Evolutionary conservation across 2,329 filamentous ascomycete genomes (phyloP), one percentile per base, ranked within the genome.

Genomic region (Bipolaris victoriae): DNA sequence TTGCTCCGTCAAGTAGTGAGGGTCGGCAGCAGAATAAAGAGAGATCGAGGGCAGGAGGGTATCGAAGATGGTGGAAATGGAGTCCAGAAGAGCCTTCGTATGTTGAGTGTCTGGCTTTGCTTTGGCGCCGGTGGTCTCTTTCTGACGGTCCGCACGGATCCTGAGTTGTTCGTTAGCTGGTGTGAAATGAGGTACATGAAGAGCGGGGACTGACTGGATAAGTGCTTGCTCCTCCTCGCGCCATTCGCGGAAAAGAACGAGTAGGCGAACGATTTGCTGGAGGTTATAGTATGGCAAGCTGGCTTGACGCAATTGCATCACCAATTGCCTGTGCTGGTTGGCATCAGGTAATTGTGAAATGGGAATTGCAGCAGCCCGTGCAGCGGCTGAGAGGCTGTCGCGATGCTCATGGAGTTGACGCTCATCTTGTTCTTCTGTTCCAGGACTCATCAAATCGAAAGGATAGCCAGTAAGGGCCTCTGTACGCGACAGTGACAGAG

Each of bases 191-290:
- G 24, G 13, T 3, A 18, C 5, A 33, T 7, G 13, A 26, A 33
- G 3, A 47, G 10, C 5, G 2, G n/a, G 35, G 29, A 65, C 65
- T 62, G 33, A 75, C 72, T 67, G 52, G 10, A 76, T 76, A 33
- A 79, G 71, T 13, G 72, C 66, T 26, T 75, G 68, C 66, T 82
- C 80, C 33, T 78, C 68, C 1, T 67, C 61, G 24, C 78, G 75
- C 79, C 79, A 83, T 41, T 76, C 66, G 26, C 73, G 68, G 51
- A 82, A 73, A n/a, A 79, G 68, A 31, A 69, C 67, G 33, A 82
- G 71, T n/a, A 78, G 69, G 33, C 72, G 73, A 33, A 80, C 73
- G 15, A 82, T 70, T 15, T 78, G 71, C 54, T 77, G 74, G 11
- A 82, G 73, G 48, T 81, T 77, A 54, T 74, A 76, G 67, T 81